Conservation (phyloP, 495 filamentous ascomycete species). For the Xylaria telfairii region DNA sequence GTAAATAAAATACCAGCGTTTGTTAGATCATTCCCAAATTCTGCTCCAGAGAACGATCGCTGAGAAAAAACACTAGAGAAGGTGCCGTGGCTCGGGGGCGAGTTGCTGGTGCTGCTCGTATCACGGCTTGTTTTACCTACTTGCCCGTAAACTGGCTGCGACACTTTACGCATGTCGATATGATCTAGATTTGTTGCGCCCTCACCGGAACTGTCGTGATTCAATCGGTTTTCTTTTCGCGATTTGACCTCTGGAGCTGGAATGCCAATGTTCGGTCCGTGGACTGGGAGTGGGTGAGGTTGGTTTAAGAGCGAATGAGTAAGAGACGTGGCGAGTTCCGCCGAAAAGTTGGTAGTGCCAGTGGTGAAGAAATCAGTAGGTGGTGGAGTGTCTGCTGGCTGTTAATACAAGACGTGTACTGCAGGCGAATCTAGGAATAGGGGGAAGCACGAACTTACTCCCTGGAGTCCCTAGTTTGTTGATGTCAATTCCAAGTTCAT, state of each 20-base stretch:
- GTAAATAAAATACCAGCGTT: constrained; percentile 32
- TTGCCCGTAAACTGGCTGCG: constrained; percentile 40
- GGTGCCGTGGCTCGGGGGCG: constrained; percentile 34
- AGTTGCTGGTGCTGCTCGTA: constrained; percentile 31
- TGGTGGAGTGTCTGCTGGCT: constrained; percentile 27
- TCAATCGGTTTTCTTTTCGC: constrained; percentile 45
- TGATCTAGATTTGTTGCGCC: constrained; percentile 26
- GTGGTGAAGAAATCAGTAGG: constrained; percentile 39
- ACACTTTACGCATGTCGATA: constrained; percentile 42
- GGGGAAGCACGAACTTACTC: constrained; percentile 31
- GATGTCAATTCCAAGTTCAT: constrained; percentile 34
- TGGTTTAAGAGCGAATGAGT: constrained; percentile 53
- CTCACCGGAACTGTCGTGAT: constrained; percentile 31
- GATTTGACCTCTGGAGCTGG: constrained; percentile 46
- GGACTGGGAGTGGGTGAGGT: constrained; percentile 44
- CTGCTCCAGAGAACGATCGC: constrained; percentile 33
- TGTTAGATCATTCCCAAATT: constrained; percentile 37
- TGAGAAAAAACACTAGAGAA: constrained; percentile 37
- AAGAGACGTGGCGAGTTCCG: constrained; percentile 47
- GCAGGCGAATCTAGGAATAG: not conserved
- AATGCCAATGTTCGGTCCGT: constrained; percentile 33
- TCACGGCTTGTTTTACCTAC: constrained; percentile 32
- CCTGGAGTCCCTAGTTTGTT: constrained; percentile 31
- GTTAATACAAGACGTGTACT: constrained; percentile 15
- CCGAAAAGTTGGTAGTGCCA: constrained; percentile 34